phyloP scores from a whole-genome alignment of 1,284 basidiomycete genomes.

The Leccinum solheimii region DNA sequence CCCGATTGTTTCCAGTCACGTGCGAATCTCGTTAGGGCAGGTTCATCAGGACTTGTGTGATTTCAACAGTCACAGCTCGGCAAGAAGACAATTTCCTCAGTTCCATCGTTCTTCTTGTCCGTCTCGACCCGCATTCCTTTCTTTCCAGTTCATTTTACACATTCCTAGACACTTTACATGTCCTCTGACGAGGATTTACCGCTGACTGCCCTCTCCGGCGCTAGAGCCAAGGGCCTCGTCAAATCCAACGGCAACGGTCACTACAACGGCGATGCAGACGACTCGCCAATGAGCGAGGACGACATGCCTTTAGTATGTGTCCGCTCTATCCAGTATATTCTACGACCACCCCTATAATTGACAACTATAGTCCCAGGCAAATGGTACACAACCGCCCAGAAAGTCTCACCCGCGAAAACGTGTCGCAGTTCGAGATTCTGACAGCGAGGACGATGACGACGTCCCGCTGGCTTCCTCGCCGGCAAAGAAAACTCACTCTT shows the following conservation, averaged over 20 bases:
- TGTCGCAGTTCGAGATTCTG: slow-evolving; percentile 53
- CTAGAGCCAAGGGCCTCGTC: slow-evolving; percentile 40
- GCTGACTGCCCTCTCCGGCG: slow-evolving; percentile 45
- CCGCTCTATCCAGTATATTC: slow-evolving; percentile 3
- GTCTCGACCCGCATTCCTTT: slow-evolving; percentile 1
- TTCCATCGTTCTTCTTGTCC: slow-evolving; percentile 22
- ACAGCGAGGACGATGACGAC: slow-evolving; percentile 77
- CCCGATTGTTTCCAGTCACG: slow-evolving; percentile 23
- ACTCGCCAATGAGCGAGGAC: slow-evolving; percentile 61
- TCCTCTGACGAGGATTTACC: slow-evolving; percentile 70
- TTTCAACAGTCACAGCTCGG: slow-evolving; percentile 29
- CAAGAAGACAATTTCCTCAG: slow-evolving; percentile 21
- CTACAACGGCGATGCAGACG: slow-evolving; percentile 40
- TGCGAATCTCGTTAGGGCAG: slow-evolving; percentile 54
- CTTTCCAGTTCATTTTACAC: neutral
- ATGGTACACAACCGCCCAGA: slow-evolving; percentile 39
- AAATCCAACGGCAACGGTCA: slow-evolving; percentile 47
- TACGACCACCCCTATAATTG: slow-evolving; percentile 20
- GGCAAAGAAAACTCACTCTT: slow-evolving; percentile 48
- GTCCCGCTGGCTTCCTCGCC: slow-evolving; percentile 71
- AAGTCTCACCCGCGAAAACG: slow-evolving; percentile 59
- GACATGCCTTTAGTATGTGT: slow-evolving; percentile 68
- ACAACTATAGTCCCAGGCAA: slow-evolving; percentile 44
- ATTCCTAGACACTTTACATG: slow-evolving; percentile 39
- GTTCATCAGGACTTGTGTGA: slow-evolving; percentile 51